A percentile compares a stretch with the other conserved stretches of the same genome.
Evolutionary conservation across 345 rosid genomes (phyloP).

Genomic region (Eucalyptus sp.): DNA sequence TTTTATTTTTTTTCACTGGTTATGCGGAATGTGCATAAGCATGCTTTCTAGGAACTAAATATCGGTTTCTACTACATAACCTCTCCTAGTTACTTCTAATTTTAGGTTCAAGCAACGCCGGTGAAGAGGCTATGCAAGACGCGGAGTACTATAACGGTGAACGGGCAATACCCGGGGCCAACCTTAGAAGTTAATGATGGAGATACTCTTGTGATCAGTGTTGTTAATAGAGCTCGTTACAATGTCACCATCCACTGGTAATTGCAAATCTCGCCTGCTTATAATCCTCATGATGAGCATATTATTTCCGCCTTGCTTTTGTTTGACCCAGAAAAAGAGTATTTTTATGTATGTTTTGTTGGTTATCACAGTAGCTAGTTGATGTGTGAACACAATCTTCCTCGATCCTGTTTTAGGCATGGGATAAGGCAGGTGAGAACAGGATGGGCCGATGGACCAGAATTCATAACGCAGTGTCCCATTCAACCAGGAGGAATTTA

Average conservation of each 20-base stretch:
- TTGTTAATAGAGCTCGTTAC: slow-evolving; percentile 43
- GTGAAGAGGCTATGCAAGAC: slow-evolving; percentile 94
- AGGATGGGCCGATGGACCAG: slow-evolving; percentile 95
- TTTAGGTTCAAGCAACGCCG: slow-evolving; percentile 61
- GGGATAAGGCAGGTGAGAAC: slow-evolving; percentile 75
- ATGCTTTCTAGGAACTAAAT: background rate
- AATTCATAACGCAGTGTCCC: slow-evolving; percentile 85
- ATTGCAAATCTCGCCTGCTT: background rate
- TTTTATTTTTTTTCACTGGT: background rate
- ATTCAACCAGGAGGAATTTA: slow-evolving; percentile 74
- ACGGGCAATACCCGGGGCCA: slow-evolving; percentile 87
- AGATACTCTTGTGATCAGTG: slow-evolving; percentile 57
- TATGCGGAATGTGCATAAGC: background rate
- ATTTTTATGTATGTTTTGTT: background rate
- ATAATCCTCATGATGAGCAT: background rate
- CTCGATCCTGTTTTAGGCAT: slow-evolving; percentile 33
- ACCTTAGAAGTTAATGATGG: slow-evolving; percentile 65
- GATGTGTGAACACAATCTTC: background rate
- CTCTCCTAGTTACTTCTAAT: background rate
- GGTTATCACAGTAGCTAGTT: background rate
- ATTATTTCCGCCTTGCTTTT: background rate
- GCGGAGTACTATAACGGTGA: slow-evolving; percentile 55
- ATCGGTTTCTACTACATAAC: background rate
- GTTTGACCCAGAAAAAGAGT: background rate
- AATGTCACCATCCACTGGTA: slow-evolving; percentile 91